Conservation (phyloP, 2,329 filamentous ascomycete genomes). For the Nakataea oryzae region DNA sequence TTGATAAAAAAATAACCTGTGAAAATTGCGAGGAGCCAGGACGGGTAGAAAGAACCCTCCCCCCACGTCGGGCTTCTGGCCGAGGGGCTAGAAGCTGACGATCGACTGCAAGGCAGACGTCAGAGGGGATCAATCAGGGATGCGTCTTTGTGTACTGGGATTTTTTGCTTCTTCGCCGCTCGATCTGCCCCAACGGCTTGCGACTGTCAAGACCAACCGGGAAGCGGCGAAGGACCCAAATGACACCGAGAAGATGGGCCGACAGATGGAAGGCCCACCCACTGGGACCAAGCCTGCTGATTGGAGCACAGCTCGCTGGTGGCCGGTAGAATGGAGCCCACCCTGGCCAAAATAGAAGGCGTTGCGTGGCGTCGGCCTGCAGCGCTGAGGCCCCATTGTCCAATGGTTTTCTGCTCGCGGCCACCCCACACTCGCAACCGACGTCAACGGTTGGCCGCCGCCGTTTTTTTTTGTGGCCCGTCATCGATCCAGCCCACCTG, state of each 20-base stretch:
- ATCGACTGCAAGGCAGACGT: too few relatives aligned
- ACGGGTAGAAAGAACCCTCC: too few relatives aligned
- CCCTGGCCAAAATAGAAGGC: too few relatives aligned
- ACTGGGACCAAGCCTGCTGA: neutral
- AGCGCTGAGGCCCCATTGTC: neutral
- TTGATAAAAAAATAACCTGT: too few relatives aligned
- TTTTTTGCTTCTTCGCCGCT: neutral
- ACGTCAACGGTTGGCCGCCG: neutral
- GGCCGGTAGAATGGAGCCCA: neutral
- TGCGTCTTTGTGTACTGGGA: neutral
- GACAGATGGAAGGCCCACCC: neutral
- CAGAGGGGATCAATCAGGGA: neutral
- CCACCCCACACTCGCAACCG: neutral
- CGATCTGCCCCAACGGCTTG: neutral
- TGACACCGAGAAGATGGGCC: neutral
- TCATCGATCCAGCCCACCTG: neutral
- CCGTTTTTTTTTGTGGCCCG: too few relatives aligned
- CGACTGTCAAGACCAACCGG: neutral
- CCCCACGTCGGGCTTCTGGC: too few relatives aligned
- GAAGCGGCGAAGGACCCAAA: neutral
- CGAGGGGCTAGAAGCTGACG: neutral
- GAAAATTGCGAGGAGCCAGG: too few relatives aligned
- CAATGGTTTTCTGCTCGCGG: neutral
- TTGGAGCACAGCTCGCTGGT: neutral
- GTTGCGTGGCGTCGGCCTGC: neutral